A percentile compares a stretch with the other conserved stretches of the same genome.
Conservation (phyloP, 1,284 basidiomycete genomes). For the Gomphus bonarii region DNA sequence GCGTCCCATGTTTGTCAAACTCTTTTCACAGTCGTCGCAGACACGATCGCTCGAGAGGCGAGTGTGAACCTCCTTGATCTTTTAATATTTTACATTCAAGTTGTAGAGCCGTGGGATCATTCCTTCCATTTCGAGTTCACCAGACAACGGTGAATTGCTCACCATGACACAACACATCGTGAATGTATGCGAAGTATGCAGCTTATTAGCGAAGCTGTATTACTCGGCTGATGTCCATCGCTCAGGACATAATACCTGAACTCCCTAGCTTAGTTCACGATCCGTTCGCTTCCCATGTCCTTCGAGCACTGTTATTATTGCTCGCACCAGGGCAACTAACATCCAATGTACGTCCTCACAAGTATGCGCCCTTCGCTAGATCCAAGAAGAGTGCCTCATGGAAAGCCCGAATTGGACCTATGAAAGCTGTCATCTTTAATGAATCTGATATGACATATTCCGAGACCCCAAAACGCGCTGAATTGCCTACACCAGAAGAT, state of each 20-base stretch:
- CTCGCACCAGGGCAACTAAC: conserved; percentile 46
- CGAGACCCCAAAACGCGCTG: conserved; percentile 16
- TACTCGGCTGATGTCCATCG: neutral
- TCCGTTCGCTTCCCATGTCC: conserved; percentile 80
- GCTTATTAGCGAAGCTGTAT: neutral
- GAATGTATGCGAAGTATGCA: conserved; percentile 51
- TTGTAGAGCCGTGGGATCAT: conserved; percentile 51
- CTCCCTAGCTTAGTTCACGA: conserved; percentile 64
- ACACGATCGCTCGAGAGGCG: conserved; percentile 78
- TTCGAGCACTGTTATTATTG: conserved; percentile 69
- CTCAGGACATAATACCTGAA: conserved; percentile 58
- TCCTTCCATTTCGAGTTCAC: conserved; percentile 36
- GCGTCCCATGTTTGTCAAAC: conserved; percentile 92
- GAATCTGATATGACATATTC: conserved; percentile 12
- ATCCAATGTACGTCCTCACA: conserved; percentile 27
- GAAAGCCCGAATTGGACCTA: conserved; percentile 63
- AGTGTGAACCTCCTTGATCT: neutral
- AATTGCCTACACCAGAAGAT: conserved; percentile 31
- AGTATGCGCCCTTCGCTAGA: conserved; percentile 32
- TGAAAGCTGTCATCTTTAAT: conserved; percentile 59
- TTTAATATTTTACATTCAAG: neutral
- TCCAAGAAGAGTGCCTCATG: conserved; percentile 72
- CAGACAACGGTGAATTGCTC: conserved; percentile 56
- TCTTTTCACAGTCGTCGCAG: conserved; percentile 59
- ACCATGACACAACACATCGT: conserved; percentile 61